Conservation (phyloP, 306 rosid genomes). For the Rosa persica region DNA sequence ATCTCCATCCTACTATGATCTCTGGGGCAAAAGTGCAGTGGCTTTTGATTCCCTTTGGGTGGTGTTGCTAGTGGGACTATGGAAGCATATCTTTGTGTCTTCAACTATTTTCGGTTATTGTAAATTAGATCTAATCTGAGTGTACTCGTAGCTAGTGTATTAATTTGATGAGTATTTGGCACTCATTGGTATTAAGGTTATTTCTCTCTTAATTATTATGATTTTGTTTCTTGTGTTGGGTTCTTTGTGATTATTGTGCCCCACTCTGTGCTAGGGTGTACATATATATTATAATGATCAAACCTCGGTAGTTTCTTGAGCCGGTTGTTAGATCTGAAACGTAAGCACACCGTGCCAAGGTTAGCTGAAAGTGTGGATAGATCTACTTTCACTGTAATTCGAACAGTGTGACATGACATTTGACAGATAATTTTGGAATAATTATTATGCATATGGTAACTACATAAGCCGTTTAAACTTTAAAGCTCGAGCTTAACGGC, state of each 20-base stretch:
- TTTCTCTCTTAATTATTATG: not conserved
- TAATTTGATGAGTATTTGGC: conserved; percentile 23
- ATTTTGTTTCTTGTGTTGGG: not conserved
- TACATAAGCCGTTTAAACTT: not conserved
- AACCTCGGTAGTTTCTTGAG: not conserved
- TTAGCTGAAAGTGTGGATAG: not conserved
- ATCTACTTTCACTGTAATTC: not conserved
- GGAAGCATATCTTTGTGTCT: conserved; percentile 16
- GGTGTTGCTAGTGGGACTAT: conserved; percentile 29
- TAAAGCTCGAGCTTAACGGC: not conserved
- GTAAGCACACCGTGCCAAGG: not conserved
- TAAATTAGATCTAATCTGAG: conserved; percentile 39
- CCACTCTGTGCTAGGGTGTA: not conserved
- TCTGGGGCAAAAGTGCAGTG: conserved; percentile 28
- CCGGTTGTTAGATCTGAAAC: not conserved
- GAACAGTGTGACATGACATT: no score
- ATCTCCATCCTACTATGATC: conserved; percentile 21
- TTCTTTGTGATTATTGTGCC: not conserved
- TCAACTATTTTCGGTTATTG: conserved; percentile 4
- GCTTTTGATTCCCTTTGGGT: conserved; percentile 39
- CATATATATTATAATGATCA: not conserved
- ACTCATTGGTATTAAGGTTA: not conserved
- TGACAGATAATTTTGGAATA: not conserved
- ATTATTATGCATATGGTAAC: not conserved
- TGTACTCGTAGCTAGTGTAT: conserved; percentile 20